phyloP scores from a whole-genome alignment of 306 rosid species.

The Sesbania bispinosa region DNA sequence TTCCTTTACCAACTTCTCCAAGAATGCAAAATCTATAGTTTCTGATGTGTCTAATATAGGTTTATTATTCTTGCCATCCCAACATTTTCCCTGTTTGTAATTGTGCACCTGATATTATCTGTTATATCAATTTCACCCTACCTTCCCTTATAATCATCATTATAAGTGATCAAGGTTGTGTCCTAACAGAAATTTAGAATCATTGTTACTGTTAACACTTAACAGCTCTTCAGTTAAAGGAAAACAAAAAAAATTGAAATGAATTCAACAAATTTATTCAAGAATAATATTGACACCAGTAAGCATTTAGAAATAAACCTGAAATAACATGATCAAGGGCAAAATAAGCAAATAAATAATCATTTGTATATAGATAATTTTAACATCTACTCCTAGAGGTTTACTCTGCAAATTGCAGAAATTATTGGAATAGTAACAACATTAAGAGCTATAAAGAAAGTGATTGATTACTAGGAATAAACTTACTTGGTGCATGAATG shows the following conservation, averaged over 20 bases:
- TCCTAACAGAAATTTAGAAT: conserved; percentile 1
- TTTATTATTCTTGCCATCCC: not conserved
- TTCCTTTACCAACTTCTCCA: not conserved
- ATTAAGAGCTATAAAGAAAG: not conserved
- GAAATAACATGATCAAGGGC: too few species aligned
- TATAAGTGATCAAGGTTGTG: not conserved
- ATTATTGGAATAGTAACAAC: not conserved
- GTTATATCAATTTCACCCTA: not conserved
- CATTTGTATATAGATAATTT: not conserved
- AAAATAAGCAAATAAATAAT: not conserved
- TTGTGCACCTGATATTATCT: not conserved
- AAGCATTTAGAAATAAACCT: too few species aligned
- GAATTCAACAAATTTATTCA: too few species aligned
- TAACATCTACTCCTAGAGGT: not conserved
- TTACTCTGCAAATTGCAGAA: not conserved
- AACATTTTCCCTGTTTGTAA: not conserved
- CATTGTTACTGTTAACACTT: not conserved
- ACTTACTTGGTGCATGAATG: conserved; percentile 47
- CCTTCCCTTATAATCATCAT: not conserved
- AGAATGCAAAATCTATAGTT: not conserved
- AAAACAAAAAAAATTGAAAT: too few species aligned
- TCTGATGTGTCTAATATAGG: not conserved
- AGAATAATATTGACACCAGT: too few species aligned
- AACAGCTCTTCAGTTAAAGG: too few species aligned
- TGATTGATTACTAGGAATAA: conserved; percentile 2